Evolutionary conservation across 2,329 filamentous ascomycete genomes (phyloP).

Genomic region (Ceratocystis cacaofunesta): DNA sequence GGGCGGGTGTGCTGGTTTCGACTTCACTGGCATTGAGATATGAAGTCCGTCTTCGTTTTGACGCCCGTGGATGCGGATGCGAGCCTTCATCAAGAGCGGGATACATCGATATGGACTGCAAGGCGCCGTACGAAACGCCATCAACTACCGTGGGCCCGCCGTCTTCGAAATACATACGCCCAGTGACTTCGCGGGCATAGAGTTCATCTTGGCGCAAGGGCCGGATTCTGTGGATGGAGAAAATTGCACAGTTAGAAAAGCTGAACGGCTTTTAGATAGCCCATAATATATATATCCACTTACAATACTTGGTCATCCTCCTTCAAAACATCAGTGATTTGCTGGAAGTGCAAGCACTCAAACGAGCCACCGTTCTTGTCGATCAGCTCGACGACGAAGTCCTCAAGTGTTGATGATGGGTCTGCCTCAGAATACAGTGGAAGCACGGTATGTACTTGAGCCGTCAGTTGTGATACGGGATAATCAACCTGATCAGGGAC

Average conservation of each 20-base stretch:
- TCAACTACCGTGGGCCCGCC: slow-evolving; percentile 74
- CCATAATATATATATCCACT: slow-evolving; percentile 23
- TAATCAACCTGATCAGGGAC: slow-evolving; percentile 41
- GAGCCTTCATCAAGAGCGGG: background rate
- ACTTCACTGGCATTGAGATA: slow-evolving; percentile 13
- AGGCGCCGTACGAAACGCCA: background rate
- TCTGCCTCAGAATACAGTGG: slow-evolving; percentile 43
- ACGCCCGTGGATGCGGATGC: background rate
- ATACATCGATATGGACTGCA: background rate
- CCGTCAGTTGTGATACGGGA: slow-evolving; percentile 62
- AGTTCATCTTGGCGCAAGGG: slow-evolving; percentile 63
- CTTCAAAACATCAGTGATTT: slow-evolving; percentile 53
- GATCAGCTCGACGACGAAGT: slow-evolving; percentile 68
- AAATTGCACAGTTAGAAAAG: slow-evolving; percentile 15
- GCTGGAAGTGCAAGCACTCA: slow-evolving; percentile 78
- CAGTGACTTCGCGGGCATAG: slow-evolving; percentile 49
- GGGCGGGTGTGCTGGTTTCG: slow-evolving; percentile 12
- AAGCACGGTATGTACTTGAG: slow-evolving; percentile 63
- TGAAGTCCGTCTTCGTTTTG: background rate
- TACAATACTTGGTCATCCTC: slow-evolving; percentile 75
- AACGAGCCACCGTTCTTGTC: slow-evolving; percentile 45
- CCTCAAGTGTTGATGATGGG: slow-evolving; percentile 70
- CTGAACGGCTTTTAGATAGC: background rate
- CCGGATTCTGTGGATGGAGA: slow-evolving; percentile 45
- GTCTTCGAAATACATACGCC: slow-evolving; percentile 63